These are phyloP conservation scores for Vitis vinifera DNA, from an alignment of 164 flowering plant genomes.

Conservation along the genomic window DNA sequence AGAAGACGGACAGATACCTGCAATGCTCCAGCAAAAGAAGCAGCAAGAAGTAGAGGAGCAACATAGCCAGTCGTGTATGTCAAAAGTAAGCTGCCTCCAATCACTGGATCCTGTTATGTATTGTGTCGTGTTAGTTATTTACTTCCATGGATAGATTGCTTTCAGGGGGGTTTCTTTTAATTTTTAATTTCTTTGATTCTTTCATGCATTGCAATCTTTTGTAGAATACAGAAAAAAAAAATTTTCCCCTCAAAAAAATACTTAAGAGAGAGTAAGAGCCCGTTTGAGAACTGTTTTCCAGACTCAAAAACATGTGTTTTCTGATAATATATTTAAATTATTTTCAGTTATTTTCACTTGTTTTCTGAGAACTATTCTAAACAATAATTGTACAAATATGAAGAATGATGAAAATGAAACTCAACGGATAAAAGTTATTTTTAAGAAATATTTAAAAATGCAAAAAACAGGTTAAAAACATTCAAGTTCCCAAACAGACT, in stretches of 20 bases:
- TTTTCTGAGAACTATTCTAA: background rate
- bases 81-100: slow-evolving; percentile 92
- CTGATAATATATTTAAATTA: too few species aligned
- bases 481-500: too few species aligned
- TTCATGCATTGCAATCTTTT: too few species aligned
- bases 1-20: slow-evolving; percentile 48
- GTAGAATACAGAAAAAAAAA: too few species aligned
- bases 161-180: too few species aligned
- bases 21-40: slow-evolving; percentile 97
- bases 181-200: too few species aligned
- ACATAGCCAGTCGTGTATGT: slow-evolving; percentile 98
- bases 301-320: too few species aligned
- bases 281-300: too few species aligned
- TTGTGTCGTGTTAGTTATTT: background rate
- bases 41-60: slow-evolving; percentile 94
- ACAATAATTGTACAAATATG: background rate
- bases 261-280: background rate
- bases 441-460: too few species aligned
- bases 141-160: background rate
- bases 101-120: slow-evolving; percentile 71
- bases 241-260: background rate
- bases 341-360: too few species aligned
- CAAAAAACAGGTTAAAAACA: too few species aligned
- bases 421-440: too few species aligned
- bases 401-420: background rate